These are phyloP conservation scores for Linanthus parryae DNA, from an alignment of 148 eudicot genomes.

Conservation along the genomic window DNA sequence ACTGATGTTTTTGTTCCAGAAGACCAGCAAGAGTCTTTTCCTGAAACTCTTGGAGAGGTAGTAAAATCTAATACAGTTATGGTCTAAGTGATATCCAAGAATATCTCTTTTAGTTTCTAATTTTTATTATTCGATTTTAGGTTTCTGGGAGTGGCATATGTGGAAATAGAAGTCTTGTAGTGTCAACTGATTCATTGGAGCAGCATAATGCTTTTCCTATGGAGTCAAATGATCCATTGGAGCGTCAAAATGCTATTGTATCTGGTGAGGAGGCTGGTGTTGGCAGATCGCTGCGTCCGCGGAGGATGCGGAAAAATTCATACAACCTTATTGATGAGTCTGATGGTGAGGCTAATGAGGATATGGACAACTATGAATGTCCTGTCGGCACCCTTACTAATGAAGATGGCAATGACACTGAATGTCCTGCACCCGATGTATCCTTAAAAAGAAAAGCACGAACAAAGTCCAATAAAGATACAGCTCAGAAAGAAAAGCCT, in stretches of 20 bases:
- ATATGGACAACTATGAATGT: conserved; percentile 14
- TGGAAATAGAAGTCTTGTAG: conserved; percentile 14
- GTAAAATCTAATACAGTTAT: conserved; percentile 15
- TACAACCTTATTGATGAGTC: conserved; percentile 27
- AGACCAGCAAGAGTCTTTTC: conserved; percentile 7
- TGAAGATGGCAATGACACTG: conserved; percentile 23
- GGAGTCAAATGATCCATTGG: conserved; percentile 17
- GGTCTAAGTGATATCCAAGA: not conserved
- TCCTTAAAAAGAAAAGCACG: conserved; percentile 21
- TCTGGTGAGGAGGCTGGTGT: conserved; percentile 22
- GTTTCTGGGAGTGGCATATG: conserved; percentile 20
- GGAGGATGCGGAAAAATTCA: conserved; percentile 4
- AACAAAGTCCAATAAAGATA: conserved; percentile 36
- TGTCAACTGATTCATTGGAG: conserved; percentile 18
- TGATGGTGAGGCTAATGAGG: conserved; percentile 26
- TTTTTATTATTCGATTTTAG: conserved; percentile 5
- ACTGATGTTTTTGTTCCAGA: conserved; percentile 11
- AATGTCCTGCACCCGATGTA: conserved; percentile 25
- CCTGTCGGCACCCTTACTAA: conserved; percentile 11
- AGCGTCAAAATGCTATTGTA: conserved; percentile 14
- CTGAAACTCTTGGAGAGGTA: conserved; percentile 22
- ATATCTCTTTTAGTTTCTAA: not conserved
- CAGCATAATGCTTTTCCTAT: conserved; percentile 8
- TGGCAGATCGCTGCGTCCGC: conserved; percentile 17
- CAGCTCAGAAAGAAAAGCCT: conserved; percentile 40